Evolutionary conservation across 148 eudicot species (phyloP).

Genomic region (Rhododendron henanense): DNA sequence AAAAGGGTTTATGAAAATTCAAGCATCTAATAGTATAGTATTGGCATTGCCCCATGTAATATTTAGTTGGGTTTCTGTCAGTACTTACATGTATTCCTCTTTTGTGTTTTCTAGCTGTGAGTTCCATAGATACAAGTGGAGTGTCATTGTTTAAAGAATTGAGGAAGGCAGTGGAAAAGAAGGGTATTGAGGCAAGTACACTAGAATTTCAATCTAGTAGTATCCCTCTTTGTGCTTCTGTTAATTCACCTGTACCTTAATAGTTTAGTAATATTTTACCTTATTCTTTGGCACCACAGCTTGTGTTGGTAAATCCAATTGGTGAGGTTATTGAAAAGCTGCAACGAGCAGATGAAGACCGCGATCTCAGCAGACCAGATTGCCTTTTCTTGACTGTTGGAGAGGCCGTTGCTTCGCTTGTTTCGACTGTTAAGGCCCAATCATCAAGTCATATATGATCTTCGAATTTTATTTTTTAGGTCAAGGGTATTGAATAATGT

Average conservation of each 20-base stretch:
- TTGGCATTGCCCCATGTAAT: background rate
- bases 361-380: constrained; percentile 26
- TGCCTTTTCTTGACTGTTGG: constrained; percentile 46
- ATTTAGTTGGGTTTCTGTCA: background rate
- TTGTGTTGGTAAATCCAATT: constrained; percentile 50
- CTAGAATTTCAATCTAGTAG: background rate
- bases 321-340: constrained; percentile 51
- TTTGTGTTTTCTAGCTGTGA: constrained; percentile 38
- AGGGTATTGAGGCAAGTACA: constrained; percentile 41
- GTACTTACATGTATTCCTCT: background rate
- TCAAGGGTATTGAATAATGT: background rate
- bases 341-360: constrained; percentile 27
- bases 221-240: background rate
- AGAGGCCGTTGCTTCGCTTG: constrained; percentile 37
- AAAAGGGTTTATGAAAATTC: background rate
- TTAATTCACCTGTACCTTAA: background rate
- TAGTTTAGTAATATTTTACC: background rate
- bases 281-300: constrained; percentile 22
- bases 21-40: background rate
- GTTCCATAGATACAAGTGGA: constrained; percentile 55
- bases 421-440: constrained; percentile 24
- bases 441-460: constrained; percentile 8
- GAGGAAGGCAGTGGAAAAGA: constrained; percentile 35
- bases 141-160: constrained; percentile 44
- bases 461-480: background rate